Evolutionary conservation across 1,139 yeast genomes (phyloP).

Genomic region (Spathaspora sp.): DNA sequence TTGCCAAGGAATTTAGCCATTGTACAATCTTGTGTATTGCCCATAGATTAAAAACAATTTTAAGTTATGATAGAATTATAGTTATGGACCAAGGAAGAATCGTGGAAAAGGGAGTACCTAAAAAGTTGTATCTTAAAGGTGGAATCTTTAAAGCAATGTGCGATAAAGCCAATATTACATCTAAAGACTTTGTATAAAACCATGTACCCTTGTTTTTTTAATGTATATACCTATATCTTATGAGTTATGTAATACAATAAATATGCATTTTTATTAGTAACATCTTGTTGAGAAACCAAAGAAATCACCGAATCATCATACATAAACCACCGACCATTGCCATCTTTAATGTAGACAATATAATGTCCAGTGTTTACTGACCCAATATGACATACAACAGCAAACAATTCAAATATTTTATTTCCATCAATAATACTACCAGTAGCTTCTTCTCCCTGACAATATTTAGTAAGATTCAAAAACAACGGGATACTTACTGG

Average conservation of each 20-base stretch:
- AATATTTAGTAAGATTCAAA: slow-evolving; percentile 68
- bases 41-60: slow-evolving; percentile 69
- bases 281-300: slow-evolving; percentile 61
- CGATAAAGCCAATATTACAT: slow-evolving; percentile 24
- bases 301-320: slow-evolving; percentile 91
- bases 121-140: slow-evolving; percentile 32
- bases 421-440: slow-evolving; percentile 20
- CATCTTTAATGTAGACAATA: slow-evolving; percentile 71
- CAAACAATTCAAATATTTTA: slow-evolving; percentile 74
- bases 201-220: too few relatives aligned
- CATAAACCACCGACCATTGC: slow-evolving; percentile 78
- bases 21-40: slow-evolving; percentile 81
- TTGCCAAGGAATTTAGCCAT: slow-evolving; percentile 55
- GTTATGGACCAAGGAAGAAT: slow-evolving; percentile 65
- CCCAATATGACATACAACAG: slow-evolving; percentile 86
- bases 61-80: slow-evolving; percentile 62
- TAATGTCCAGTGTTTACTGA: slow-evolving; percentile 95
- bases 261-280: slow-evolving; percentile 71
- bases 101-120: slow-evolving; percentile 56
- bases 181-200: slow-evolving; percentile 14
- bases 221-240: slow-evolving; percentile 20
- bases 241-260: slow-evolving; percentile 74
- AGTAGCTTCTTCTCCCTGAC: slow-evolving; percentile 9
- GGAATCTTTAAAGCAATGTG: slow-evolving; percentile 28
- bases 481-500: slow-evolving; percentile 71